Evolutionary conservation across 2,329 filamentous ascomycete species (phyloP), one percentile per base, ranked within the genome.

Genomic region (Xylariaceae sp.): DNA sequence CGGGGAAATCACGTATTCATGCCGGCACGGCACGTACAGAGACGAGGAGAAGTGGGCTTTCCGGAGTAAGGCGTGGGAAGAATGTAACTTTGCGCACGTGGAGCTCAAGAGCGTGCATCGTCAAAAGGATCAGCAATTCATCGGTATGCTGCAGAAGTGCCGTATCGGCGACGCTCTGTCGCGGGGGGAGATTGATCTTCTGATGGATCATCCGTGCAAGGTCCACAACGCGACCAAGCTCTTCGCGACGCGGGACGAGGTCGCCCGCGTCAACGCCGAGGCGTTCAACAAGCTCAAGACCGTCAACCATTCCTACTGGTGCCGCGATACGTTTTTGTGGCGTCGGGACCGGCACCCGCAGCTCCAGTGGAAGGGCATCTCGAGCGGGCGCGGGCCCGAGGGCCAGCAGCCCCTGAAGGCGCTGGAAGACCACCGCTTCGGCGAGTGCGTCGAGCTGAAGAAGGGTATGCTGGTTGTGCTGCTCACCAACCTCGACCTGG

Each of bases 31-130:
- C 7, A 33, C 43, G 0, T 77, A 66, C 41, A 43, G 51, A 4
- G 70, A 78, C 18, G 59, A 56, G 12, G 71, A 83, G 9, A 79
- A 78, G 50, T 84, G 78, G 74, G 79, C 79, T 0, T 84, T 84
- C 49, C 63, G 66, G 15, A 79, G 75, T 48, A 42, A 58, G 2
- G 71, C 70, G 0, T 85, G 80, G 81, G 44, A 62, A 11, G 61
- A 73, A 34, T 76, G 76, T 47, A 50, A 71, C 2, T 82, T 84
- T 50, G 56, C 55, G 2, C 66, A 77, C 42, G 61, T 81, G 2
- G 65, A 78, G 8, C 64, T 84, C 0, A 70, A 61, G 2, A 63
- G 70, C 4, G 76, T 83, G 3, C 76, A 80, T 51, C 71, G 80
- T 3, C 79, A 84, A 44, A 69, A 53, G 6, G 78, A 83, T 45